phyloP scores from a whole-genome alignment of 2,329 filamentous ascomycete genomes.

The Xylaria sp. region DNA sequence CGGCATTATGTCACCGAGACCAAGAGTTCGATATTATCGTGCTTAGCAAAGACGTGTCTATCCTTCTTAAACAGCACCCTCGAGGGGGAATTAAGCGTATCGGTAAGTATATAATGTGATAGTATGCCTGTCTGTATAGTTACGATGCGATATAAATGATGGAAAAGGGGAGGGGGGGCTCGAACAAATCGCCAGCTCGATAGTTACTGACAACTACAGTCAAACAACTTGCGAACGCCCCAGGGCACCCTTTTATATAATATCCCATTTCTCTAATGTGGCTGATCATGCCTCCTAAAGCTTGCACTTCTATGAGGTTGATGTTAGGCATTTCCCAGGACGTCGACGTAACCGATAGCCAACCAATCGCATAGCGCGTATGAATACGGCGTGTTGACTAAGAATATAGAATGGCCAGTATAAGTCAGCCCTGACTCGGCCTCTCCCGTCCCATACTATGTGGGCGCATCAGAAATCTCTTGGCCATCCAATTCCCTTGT shows the following conservation, averaged over 20 bases:
- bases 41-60: not conserved
- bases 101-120: not conserved
- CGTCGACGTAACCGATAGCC: not conserved
- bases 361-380: conserved; percentile 5
- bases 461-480: conserved; percentile 14
- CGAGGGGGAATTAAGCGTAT: not conserved
- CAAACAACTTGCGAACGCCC: not conserved
- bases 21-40: not conserved
- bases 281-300: not conserved
- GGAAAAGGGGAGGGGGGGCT: not conserved
- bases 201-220: not conserved
- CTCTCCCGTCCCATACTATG: not conserved
- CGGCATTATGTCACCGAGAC: conserved; percentile 42
- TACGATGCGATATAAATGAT: not conserved
- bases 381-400: conserved; percentile 11
- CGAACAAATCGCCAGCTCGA: not conserved
- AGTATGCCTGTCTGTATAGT: not conserved
- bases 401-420: conserved; percentile 3
- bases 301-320: not conserved
- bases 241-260: conserved; percentile 7
- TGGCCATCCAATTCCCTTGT: conserved; percentile 27
- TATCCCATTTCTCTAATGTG: not conserved
- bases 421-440: not conserved
- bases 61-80: not conserved
- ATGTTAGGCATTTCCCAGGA: not conserved